phyloP scores from a whole-genome alignment of 768 basidiomycete genomes.

The Lepiota venenata region DNA sequence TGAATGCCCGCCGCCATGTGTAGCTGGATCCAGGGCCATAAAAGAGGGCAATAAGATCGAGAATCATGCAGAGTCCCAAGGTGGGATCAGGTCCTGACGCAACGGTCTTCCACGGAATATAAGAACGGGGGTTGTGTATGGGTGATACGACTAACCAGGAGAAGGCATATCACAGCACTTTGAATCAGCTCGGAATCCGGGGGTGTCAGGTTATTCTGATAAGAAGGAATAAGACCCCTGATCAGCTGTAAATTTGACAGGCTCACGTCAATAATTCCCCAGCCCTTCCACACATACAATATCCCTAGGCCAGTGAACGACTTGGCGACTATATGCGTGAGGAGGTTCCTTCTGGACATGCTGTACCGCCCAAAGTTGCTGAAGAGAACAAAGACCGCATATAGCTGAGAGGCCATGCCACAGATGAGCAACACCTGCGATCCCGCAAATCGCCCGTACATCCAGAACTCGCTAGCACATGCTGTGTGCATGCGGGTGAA shows the following conservation, averaged over 20 bases:
- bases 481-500: too few species aligned
- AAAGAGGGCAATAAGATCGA: conserved; percentile 27
- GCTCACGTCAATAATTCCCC: conserved; percentile 27
- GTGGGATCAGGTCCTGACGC: conserved; percentile 36
- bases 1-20: conserved; percentile 16
- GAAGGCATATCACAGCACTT: conserved; percentile 23
- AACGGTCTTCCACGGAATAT: conserved; percentile 21
- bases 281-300: conserved; percentile 28
- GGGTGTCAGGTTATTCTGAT: conserved; percentile 19
- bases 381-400: background rate
- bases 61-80: conserved; percentile 27
- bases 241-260: background rate
- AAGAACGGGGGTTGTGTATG: background rate
- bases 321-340: conserved; percentile 41
- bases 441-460: too few species aligned
- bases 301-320: conserved; percentile 35
- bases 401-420: background rate
- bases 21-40: conserved; percentile 19
- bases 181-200: conserved; percentile 22
- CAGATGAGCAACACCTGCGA: too few species aligned
- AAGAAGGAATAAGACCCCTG: background rate
- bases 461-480: too few species aligned
- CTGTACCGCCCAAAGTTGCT: background rate
- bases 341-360: background rate
- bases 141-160: conserved; percentile 23